These are phyloP conservation scores for Mortierella sp. DNA, from an alignment of 371 early-diverging fungal genomes.

Conservation along the genomic window DNA sequence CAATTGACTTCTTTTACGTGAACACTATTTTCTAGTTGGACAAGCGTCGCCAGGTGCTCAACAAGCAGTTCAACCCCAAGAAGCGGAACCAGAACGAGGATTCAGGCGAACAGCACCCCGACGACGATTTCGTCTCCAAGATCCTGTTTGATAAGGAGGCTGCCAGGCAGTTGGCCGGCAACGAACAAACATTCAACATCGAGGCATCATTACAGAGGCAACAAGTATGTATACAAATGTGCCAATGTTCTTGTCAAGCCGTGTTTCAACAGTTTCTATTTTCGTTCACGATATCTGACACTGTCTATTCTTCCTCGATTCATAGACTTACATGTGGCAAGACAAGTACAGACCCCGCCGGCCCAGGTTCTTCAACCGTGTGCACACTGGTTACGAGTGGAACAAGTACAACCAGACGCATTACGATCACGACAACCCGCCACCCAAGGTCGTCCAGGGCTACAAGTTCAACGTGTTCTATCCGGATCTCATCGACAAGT, in stretches of 20 bases:
- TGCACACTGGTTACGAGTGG: slow-evolving; percentile 98
- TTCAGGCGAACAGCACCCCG: slow-evolving; percentile 51
- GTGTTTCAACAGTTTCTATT: neutral
- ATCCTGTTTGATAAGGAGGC: slow-evolving; percentile 76
- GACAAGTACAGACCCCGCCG: slow-evolving; percentile 96
- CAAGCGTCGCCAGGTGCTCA: slow-evolving; percentile 68
- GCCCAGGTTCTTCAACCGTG: slow-evolving; percentile 95
- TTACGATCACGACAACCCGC: slow-evolving; percentile 96
- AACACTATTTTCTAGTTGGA: slow-evolving; percentile 60
- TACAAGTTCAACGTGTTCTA: slow-evolving; percentile 98
- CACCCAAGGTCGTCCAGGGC: slow-evolving; percentile 97
- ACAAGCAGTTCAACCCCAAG: slow-evolving; percentile 70
- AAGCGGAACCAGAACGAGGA: slow-evolving; percentile 43
- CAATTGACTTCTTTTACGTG: neutral
- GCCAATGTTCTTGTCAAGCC: neutral
- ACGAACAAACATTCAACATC: slow-evolving; percentile 85
- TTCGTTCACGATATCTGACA: neutral
- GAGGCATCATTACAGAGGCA: slow-evolving; percentile 76
- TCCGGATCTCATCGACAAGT: slow-evolving; percentile 94
- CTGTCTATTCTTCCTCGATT: neutral
- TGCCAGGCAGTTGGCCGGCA: slow-evolving; percentile 81
- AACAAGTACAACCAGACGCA: slow-evolving; percentile 99
- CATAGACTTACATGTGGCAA: slow-evolving; percentile 82
- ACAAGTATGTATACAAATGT: slow-evolving; percentile 51
- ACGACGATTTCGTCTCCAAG: slow-evolving; percentile 54